Evolutionary conservation across 1,284 basidiomycete species (phyloP), one percentile per base, ranked within the genome.

Genomic region (Moesziomyces globuligerus): DNA sequence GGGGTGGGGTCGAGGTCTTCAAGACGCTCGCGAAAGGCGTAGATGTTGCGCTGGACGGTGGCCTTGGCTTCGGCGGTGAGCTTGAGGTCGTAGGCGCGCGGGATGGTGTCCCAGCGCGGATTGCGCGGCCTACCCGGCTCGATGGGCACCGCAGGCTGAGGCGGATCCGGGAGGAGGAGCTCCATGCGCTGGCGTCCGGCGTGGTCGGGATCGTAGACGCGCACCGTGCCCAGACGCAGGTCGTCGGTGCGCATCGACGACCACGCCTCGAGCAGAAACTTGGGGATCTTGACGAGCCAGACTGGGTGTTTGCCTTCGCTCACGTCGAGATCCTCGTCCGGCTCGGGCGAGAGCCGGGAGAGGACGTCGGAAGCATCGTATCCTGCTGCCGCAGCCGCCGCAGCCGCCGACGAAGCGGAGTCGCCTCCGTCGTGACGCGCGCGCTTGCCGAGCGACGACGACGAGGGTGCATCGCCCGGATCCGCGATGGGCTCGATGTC

Each of bases 231-330:
- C 13, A 87, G 61, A 4, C 84, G 79, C 29, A 84, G 75, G 20
- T 85, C 85, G 20, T 83, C 83, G 48, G 84, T 80, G n/a, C 79
- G 72, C 13, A 85, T 83, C 18, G 79, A 72, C 60, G 81, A 79
- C 86, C 86, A 87, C 28, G 83, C 81, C 57, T 86, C 84, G 28
- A 85, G 76, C 18, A 87, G 59, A 75, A 86, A 86, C 15, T 84
- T 80, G 11, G 86, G 86, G 25, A 87, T 83, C 79, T 85, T 81
- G 38, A 82, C 80, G 0, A 82, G 59, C 80, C 80, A 82, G 1
- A 79, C 74, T 25, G 74, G 73, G 25, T 75, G 72, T 18, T 68
- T 55, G 1, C 74, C 79, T 17, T 68, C 52, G 15, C 56, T 28
- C 21, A 72, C 51, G 36, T 80, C 67, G n/a, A 82, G 55, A 38